Base-by-base conservation (phyloP, 2,329 filamentous ascomycete species). In the Neophaeococcomyces mojaviensis region DNA sequence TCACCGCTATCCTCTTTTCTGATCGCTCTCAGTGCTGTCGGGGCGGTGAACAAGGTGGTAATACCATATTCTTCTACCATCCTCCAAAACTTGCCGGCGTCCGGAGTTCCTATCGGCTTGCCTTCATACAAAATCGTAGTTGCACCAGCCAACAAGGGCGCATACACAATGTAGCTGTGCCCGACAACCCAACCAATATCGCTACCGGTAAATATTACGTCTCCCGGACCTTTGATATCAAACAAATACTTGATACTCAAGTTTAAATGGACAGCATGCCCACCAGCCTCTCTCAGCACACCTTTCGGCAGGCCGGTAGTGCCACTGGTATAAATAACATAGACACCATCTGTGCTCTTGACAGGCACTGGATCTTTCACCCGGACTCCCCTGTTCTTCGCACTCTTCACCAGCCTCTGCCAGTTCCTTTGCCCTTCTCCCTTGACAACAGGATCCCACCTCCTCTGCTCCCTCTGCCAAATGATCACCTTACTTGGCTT, bases 161-260 rank as follows among this genome's bases (percentile, higher is more conserved):
- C 89, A 60, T 96, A 96, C 10, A 95, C 71, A 52, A 95, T 95
- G 61, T 92, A 96, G 4, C 81, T 84, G 61, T 88, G 81, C 2
- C 86, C 86, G 0, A 92, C 86, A 3, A 57, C 87, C 90, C 89
- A 96, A 26, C 89, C 90, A 47, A 96, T 90, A 59, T 97, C 89
- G 12, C 82, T 87, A 1, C 84, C 83, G 4, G 81, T 85, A 61
- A 87, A 82, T 64, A 84, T 78, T 49, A 94, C 86, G 61, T 94
- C 88, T 0, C 87, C 86, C 0, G 87, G 86, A 0, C 88, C 87
- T 49, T 84, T 80, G 43, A 96, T 80, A 37, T 83, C 81, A 59
- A 94, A 94, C 3, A 94, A 68, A 56, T 90, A 89, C 59, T 81
- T 80, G 55, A 94, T 87, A 9, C 84, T 88, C 26, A 94, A 71